A percentile compares a stretch with the other conserved stretches of the same genome.
phyloP scores from a whole-genome alignment of 2,329 filamentous ascomycete species.

The Orbilia quercus region DNA sequence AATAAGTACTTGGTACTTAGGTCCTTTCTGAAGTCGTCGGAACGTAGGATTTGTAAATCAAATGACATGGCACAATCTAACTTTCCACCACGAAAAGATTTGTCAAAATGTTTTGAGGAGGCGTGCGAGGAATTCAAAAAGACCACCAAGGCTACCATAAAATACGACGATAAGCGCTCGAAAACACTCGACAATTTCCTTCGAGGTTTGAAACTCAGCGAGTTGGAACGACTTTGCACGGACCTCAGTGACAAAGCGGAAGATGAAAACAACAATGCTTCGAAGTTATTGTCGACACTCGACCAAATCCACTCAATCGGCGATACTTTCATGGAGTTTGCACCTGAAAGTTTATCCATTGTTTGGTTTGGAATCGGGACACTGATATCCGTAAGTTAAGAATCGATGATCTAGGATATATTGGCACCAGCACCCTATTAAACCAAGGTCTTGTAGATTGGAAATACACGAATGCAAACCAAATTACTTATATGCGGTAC shows the following conservation, averaged over 20 bases:
- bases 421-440: no score
- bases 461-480: slow-evolving; percentile 12
- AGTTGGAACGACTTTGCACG: background rate
- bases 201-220: background rate
- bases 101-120: slow-evolving; percentile 19
- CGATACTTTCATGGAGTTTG: slow-evolving; percentile 18
- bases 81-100: slow-evolving; percentile 1
- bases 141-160: background rate
- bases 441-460: slow-evolving; percentile 1
- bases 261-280: slow-evolving; percentile 16
- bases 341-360: slow-evolving; percentile 21
- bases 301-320: slow-evolving; percentile 10
- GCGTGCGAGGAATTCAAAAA: slow-evolving; percentile 3
- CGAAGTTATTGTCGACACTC: background rate
- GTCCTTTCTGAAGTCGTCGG: no score
- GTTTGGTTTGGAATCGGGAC: slow-evolving; percentile 29
- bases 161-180: background rate
- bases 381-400: slow-evolving; percentile 13
- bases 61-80: no score
- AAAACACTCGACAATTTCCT: background rate
- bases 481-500: slow-evolving; percentile 26
- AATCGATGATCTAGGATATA: background rate
- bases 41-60: no score
- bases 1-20: no score
- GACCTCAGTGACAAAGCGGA: slow-evolving; percentile 15